phyloP scores from a whole-genome alignment of 148 eudicot species.

The Spergularia marina region DNA sequence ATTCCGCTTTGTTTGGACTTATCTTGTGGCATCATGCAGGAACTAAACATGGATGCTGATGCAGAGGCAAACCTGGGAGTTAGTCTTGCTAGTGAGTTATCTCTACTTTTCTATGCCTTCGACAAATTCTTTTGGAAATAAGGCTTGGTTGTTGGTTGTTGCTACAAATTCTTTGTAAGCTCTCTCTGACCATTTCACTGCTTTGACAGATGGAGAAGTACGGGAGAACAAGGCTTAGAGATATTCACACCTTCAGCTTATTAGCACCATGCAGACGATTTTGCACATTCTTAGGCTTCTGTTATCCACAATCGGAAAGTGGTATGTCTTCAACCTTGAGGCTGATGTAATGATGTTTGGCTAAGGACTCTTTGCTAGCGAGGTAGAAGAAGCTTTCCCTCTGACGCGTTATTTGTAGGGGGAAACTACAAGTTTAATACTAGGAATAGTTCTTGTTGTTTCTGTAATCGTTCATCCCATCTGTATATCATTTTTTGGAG shows the following conservation, averaged over 20 bases:
- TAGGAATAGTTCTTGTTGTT: neutral
- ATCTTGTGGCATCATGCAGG: constrained; percentile 35
- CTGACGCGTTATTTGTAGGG: neutral
- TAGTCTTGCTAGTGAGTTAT: constrained; percentile 54
- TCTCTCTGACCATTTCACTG: neutral
- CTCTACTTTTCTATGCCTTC: neutral
- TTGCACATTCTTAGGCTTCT: neutral
- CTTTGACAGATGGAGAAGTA: constrained; percentile 64
- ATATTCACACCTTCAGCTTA: neutral
- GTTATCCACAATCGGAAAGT: neutral
- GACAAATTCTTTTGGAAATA: no score
- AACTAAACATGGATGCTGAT: constrained; percentile 75
- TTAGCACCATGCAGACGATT: neutral
- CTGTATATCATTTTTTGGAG: no score
- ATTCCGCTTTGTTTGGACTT: neutral
- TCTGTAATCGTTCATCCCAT: neutral
- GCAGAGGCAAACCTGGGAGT: constrained; percentile 74
- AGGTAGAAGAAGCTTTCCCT: no score
- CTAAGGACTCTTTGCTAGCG: neutral
- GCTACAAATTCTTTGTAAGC: no score
- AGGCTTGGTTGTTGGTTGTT: no score
- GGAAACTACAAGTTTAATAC: neutral
- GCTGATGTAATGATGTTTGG: neutral
- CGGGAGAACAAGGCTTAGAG: constrained; percentile 29
- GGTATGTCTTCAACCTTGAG: no score